phyloP scores from a whole-genome alignment of 2,329 filamentous ascomycete genomes.

The Trichoderma gracile region DNA sequence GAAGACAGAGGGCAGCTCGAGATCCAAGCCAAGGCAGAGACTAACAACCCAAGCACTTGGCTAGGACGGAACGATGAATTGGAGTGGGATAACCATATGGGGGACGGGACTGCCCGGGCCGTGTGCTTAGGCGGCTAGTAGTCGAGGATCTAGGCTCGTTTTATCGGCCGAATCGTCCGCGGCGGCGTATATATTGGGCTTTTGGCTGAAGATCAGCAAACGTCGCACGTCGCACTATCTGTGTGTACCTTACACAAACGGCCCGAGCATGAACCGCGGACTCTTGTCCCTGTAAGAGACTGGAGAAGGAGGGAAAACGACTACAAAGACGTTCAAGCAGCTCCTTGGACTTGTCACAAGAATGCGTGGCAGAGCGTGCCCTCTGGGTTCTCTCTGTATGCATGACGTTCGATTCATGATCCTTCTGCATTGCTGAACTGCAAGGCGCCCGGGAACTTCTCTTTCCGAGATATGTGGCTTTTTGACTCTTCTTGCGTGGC shows the following conservation, averaged over 20 bases:
- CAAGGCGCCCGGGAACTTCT: neutral
- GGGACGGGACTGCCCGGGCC: slow-evolving; percentile 17
- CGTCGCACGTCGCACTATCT: neutral
- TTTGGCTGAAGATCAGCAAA: neutral
- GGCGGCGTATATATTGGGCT: neutral
- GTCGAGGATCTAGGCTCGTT: slow-evolving; percentile 1
- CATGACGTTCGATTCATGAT: neutral
- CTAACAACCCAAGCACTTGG: neutral
- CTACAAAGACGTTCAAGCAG: neutral
- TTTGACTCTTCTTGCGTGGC: neutral
- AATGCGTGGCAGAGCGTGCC: neutral
- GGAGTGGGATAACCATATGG: neutral
- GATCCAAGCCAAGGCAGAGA: neutral
- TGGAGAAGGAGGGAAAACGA: neutral
- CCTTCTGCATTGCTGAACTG: too few relatives aligned
- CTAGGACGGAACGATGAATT: neutral
- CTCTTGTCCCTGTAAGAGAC: neutral
- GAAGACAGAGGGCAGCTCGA: neutral
- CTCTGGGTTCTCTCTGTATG: neutral
- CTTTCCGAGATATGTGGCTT: neutral
- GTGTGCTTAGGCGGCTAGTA: slow-evolving; percentile 9
- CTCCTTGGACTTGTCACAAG: neutral
- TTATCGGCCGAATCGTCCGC: neutral
- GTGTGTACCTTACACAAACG: neutral
- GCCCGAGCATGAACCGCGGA: neutral